Evolutionary conservation across 83 land plant species (phyloP), one percentile per base, ranked within the genome.

Genomic region (Diphasiastrum complanatum): DNA sequence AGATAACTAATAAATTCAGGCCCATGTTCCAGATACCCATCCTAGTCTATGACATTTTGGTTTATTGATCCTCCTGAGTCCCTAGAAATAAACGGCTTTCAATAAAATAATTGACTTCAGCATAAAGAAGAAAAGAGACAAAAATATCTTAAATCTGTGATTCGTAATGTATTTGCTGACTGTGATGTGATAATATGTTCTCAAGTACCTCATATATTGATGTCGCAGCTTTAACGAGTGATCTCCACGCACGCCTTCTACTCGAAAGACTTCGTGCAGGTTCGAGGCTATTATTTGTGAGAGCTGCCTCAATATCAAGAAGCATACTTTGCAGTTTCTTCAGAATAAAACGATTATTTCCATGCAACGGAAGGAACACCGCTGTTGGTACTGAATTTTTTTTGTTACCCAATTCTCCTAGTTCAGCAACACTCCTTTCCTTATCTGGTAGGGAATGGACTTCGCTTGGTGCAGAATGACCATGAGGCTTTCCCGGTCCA

Each of bases 271-370:
- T 47, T 64, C 70, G 79, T 49, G 87, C 72, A 29, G 81, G 64
- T 63, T 75, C 81, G 36, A 87, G 30, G 51, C 75, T 75, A 56
- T 75, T 88, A 37, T 71, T 81, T 35, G 91, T 67, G 47, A 88
- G 54, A 12, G 89, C 87, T 60, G 98, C 95, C 56, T 92, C 98
- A 74, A 92, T 92, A 59, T 92, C 98, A 71, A 92, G 85, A 55
- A 92, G 63, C 51, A 67, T 79, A 18, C 81, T 75, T 66, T 92
- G 83, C 5, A 92, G 73, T 46, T 63, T 67, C 58, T 67, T 75
- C n/a, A 81, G 60, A 26, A 88, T 61, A 54, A 58, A 69, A 18
- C 65, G 71, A n/a, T 18, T 53, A 30, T 57, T 75, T 5, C 81
- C 85, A 12, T 59, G 35, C 20, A 87, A 46, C 50, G 88, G 88